A percentile compares a stretch with the other conserved stretches of the same genome.
These are phyloP conservation scores for Dactylis glomerata DNA, from an alignment of 176 grass and related monocot genomes.

Conservation along the genomic window DNA sequence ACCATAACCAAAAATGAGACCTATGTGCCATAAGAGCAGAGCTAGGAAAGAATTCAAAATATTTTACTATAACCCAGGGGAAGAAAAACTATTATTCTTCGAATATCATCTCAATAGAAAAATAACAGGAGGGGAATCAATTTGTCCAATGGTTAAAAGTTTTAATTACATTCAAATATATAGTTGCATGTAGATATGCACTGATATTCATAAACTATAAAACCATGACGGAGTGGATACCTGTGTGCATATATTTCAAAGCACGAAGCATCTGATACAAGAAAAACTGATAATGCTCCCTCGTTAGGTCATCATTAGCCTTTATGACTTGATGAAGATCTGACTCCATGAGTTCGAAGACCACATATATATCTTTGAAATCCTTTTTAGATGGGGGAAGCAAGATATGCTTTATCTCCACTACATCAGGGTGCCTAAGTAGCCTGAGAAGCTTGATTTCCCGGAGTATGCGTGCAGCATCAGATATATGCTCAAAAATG, in stretches of 20 bases:
- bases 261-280: constrained; percentile 46
- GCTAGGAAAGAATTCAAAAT: background rate
- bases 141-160: background rate
- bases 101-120: background rate
- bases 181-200: background rate
- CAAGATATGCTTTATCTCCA: constrained; percentile 47
- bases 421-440: constrained; percentile 41
- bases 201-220: background rate
- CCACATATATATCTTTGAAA: constrained; percentile 51
- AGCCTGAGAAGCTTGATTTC: constrained; percentile 50
- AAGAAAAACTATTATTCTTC: background rate
- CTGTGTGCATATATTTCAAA: constrained; percentile 45
- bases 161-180: background rate
- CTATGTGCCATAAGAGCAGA: background rate
- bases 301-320: constrained; percentile 43
- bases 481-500: constrained; percentile 45
- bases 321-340: constrained; percentile 55
- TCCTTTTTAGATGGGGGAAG: constrained; percentile 42
- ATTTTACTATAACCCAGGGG: background rate
- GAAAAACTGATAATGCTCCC: constrained; percentile 49
- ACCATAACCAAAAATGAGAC: background rate
- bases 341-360: constrained; percentile 51
- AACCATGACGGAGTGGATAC: background rate
- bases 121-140: background rate
- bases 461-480: constrained; percentile 43